phyloP scores from a whole-genome alignment of 768 basidiomycete species.

The Xerocomus potaroensis region DNA sequence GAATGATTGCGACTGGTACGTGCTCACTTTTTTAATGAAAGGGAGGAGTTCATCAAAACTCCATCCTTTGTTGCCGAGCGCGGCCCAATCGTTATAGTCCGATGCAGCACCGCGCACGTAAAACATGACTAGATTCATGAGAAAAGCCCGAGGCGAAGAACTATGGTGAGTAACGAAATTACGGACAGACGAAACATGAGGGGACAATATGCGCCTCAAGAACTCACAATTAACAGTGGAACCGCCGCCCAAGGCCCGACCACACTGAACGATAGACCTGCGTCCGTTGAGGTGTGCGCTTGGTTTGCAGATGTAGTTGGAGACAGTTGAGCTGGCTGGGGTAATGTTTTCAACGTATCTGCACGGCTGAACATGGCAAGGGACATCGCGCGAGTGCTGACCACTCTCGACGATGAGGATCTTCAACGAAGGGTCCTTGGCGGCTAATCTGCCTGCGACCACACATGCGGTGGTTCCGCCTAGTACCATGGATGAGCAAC shows the following conservation, averaged over 20 bases:
- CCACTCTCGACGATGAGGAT: constrained; percentile 29
- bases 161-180: not conserved
- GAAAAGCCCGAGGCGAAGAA: constrained; percentile 16
- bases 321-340: constrained; percentile 14
- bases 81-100: constrained; percentile 28
- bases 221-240: constrained; percentile 19
- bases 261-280: constrained; percentile 11
- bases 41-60: constrained; percentile 54
- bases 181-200: too few relatives aligned
- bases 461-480: constrained; percentile 27
- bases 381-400: constrained; percentile 15
- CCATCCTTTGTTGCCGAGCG: constrained; percentile 49
- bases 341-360: constrained; percentile 14
- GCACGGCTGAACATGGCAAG: constrained; percentile 18
- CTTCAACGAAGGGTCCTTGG: constrained; percentile 22
- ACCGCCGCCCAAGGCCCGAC: constrained; percentile 25
- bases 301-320: constrained; percentile 9
- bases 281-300: constrained; percentile 13
- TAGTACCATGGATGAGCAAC: not conserved
- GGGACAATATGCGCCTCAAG: too few relatives aligned
- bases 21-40: constrained; percentile 49
- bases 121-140: constrained; percentile 16
- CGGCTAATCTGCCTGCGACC: constrained; percentile 23
- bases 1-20: not conserved
- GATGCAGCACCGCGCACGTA: constrained; percentile 23